Conservation (phyloP, 257 asterid species). For the Solanum stenotomum region DNA sequence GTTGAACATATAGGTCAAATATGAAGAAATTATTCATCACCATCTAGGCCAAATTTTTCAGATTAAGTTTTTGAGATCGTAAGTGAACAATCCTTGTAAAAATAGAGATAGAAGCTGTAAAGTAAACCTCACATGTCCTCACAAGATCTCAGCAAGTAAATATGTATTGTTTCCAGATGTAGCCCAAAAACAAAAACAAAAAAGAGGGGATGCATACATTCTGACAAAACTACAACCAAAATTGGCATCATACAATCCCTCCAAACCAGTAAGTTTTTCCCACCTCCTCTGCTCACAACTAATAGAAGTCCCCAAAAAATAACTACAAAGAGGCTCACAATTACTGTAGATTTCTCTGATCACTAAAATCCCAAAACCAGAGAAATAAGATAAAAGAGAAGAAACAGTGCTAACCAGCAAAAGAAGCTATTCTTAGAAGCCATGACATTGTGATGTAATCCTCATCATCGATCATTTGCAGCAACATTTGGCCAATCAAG, state of each 20-base stretch:
- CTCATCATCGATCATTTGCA: background rate
- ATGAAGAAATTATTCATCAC: background rate
- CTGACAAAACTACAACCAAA: background rate
- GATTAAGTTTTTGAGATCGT: background rate
- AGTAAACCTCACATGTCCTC: background rate
- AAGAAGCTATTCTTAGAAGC: background rate
- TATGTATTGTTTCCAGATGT: background rate
- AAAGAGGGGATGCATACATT: background rate
- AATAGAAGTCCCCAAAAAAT: background rate
- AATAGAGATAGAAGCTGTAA: background rate
- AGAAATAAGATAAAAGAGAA: background rate
- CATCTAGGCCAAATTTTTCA: background rate
- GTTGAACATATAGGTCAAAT: background rate
- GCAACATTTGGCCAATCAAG: conserved; percentile 42
- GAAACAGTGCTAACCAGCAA: background rate
- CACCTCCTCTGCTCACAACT: background rate
- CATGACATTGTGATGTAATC: background rate
- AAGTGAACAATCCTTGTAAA: background rate
- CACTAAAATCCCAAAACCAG: background rate
- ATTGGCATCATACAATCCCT: background rate
- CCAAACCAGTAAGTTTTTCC: background rate
- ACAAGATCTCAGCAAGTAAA: background rate
- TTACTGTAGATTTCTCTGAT: background rate
- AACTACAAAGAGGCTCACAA: background rate
- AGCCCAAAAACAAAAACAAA: background rate